phyloP scores from a whole-genome alignment of 345 rosid species.

The Rhizophora mangle region DNA sequence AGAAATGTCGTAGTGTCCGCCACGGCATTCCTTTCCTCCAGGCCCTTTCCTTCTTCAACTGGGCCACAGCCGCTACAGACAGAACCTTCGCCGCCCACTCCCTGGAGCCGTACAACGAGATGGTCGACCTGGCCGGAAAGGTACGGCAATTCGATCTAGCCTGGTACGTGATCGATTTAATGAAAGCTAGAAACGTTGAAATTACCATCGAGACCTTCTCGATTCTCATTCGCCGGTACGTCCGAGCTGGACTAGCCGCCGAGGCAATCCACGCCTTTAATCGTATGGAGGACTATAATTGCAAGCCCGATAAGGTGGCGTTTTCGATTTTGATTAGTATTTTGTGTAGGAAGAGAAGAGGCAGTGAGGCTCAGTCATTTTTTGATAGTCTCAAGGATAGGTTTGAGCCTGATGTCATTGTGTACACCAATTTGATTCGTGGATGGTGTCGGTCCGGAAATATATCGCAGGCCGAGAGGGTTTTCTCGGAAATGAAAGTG shows the following conservation, averaged over 20 bases:
- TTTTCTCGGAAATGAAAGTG: constrained; percentile 72
- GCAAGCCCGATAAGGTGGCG: constrained; percentile 65
- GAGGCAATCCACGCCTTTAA: constrained; percentile 94
- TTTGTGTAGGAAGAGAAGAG: constrained; percentile 69
- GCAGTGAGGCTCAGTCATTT: constrained; percentile 74
- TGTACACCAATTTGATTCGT: constrained; percentile 70
- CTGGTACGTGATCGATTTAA: constrained; percentile 68
- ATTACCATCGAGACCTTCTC: constrained; percentile 58
- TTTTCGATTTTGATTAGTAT: constrained; percentile 69
- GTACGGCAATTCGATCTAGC: constrained; percentile 67
- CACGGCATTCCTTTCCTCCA: constrained; percentile 78
- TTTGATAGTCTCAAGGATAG: constrained; percentile 58
- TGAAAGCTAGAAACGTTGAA: constrained; percentile 62
- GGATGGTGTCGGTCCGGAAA: constrained; percentile 89
- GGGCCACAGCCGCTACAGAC: constrained; percentile 47
- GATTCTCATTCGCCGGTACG: constrained; percentile 72
- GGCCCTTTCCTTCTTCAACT: constrained; percentile 76
- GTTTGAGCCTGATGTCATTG: constrained; percentile 70
- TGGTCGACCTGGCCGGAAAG: constrained; percentile 83
- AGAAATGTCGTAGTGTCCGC: constrained; percentile 61
- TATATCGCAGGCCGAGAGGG: constrained; percentile 63
- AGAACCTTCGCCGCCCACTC: constrained; percentile 33
- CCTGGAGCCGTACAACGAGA: constrained; percentile 71
- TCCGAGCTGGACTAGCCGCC: constrained; percentile 73
- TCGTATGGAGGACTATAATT: constrained; percentile 89